Base-by-base conservation (phyloP, 163 green algal genomes). In the Scenedesmus sp. region DNA sequence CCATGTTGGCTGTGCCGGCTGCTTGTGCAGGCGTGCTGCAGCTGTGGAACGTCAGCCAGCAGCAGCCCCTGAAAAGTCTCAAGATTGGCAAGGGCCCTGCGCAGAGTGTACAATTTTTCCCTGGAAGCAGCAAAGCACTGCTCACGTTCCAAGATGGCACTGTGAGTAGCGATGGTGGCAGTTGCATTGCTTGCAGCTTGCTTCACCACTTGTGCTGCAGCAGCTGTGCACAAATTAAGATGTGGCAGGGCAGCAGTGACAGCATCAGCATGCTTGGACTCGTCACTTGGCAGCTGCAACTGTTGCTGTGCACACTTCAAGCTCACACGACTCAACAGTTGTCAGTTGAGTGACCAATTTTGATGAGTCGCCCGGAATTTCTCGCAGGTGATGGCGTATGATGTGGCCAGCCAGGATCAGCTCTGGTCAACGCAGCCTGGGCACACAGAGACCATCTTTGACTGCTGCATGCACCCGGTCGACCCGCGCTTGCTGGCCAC, bases 381-480 rank as follows among this genome's bases (percentile, higher is more conserved):
- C 5, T 37, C 81, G 83, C 88, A 92, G 87, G 90, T 92, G 44
- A 84, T 76, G 13, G 56, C 91, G 37, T 94, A 92, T 80, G 88
- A 93, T 44, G 61, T 93, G 43, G 44, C 20, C 13, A 76, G 24
- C 4, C 82, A 92, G 43, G 51, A 88, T 33, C n/a, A 56, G 42
- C n/a, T 92, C 35, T 96, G 94, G 94, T 73, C 61, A 65, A 94
- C 90, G 33, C 79, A 94, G 82, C 88, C 90, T 4, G 93, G 94
- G 1, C 94, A 96, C 87, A 96, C 93, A 43, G 94, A 96, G 73
- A 96, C 94, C 22, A 85, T 96, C 4, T 96, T 96, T 88, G 56
- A 88, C 73, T 92, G 88, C 81, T 94, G 93, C 86, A 51, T 78
- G 51, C 92, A 95, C 68, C 89, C 53, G n/a, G 42, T 44, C 12